These are phyloP conservation scores for Massariosphaeria phaeospora DNA, from an alignment of 495 filamentous ascomycete genomes.

Conservation along the genomic window DNA sequence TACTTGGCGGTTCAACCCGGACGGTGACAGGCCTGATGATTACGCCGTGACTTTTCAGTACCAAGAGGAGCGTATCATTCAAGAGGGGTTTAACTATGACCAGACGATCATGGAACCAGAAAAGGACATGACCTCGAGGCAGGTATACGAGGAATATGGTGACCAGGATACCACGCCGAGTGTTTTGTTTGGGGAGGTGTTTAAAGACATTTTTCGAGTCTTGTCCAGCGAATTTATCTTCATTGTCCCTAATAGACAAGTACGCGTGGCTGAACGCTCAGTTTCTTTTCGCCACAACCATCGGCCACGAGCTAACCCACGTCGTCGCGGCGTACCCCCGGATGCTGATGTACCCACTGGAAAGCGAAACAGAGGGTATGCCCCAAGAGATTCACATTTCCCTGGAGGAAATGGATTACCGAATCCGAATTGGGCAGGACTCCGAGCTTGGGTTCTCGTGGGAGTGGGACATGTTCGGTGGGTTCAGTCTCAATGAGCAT, in stretches of 20 bases:
- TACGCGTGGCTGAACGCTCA: neutral
- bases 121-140: neutral
- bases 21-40: too few species aligned
- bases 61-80: too few species aligned
- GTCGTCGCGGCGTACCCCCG: neutral
- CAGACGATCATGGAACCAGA: too few species aligned
- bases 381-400: neutral
- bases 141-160: neutral
- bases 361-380: neutral
- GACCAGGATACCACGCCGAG: neutral
- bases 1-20: too few species aligned
- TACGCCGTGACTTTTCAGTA: too few species aligned
- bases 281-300: neutral
- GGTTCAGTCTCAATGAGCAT: too few species aligned
- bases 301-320: slow-evolving; percentile 1
- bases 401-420: neutral
- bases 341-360: neutral
- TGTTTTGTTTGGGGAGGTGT: too few species aligned
- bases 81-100: too few species aligned
- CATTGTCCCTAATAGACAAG: neutral
- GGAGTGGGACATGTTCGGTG: too few species aligned
- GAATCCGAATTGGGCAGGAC: neutral
- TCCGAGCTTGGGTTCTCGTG: neutral
- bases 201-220: too few species aligned
- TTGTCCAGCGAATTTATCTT: neutral